Evolutionary conservation across 352 stramenopile genomes (phyloP).

Genomic region (Globisporangium okanoganense): DNA sequence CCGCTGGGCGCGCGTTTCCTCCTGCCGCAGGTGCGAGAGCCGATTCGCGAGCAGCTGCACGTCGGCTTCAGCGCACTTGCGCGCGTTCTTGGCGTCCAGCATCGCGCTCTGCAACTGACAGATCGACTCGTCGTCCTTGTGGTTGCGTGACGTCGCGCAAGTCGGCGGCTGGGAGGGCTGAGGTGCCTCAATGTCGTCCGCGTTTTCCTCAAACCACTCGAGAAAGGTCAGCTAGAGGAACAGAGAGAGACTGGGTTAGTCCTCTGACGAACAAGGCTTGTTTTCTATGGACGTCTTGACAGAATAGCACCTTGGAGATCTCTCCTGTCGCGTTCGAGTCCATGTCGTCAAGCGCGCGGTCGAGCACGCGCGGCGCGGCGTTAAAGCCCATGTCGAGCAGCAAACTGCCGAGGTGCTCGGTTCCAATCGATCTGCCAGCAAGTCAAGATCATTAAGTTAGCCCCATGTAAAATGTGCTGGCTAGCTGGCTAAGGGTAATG

Average conservation of each 20-base stretch:
- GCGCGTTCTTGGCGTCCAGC: slow-evolving; percentile 57
- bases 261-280: background rate
- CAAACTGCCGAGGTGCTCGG: slow-evolving; percentile 52
- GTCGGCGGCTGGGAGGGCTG: background rate
- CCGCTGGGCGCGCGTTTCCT: slow-evolving; percentile 52
- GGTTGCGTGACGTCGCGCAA: slow-evolving; percentile 1
- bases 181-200: slow-evolving; percentile 45
- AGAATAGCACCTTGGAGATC: slow-evolving; percentile 39
- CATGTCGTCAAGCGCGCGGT: slow-evolving; percentile 63
- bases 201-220: slow-evolving; percentile 71
- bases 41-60: slow-evolving; percentile 59
- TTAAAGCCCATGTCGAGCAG: slow-evolving; percentile 77
- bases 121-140: slow-evolving; percentile 28
- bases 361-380: slow-evolving; percentile 38
- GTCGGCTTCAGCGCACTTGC: slow-evolving; percentile 51
- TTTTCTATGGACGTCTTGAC: background rate
- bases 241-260: background rate
- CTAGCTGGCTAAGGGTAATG: background rate
- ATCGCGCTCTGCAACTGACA: slow-evolving; percentile 47
- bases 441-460: background rate
- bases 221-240: slow-evolving; percentile 42
- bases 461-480: too few relatives aligned
- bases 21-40: slow-evolving; percentile 50
- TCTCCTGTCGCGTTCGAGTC: slow-evolving; percentile 62
- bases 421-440: slow-evolving; percentile 38